These are phyloP conservation scores for Daldinia eschscholtzii DNA, from an alignment of 2,329 filamentous ascomycete species.

Conservation along the genomic window DNA sequence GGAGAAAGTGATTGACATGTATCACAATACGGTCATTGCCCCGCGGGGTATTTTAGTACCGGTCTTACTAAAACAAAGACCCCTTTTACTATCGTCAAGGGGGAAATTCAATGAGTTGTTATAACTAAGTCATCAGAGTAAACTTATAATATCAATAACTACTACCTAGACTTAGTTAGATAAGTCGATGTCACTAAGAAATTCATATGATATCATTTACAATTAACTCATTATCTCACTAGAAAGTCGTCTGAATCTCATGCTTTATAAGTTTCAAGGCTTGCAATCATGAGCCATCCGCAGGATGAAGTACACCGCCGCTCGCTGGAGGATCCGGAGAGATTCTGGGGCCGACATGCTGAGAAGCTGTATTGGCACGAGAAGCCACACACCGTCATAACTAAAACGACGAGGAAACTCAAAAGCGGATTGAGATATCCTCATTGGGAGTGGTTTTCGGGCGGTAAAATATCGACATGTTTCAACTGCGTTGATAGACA, in stretches of 20 bases:
- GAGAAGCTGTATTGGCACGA: slow-evolving; percentile 84
- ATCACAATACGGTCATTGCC: slow-evolving; percentile 14
- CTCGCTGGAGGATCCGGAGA: slow-evolving; percentile 76
- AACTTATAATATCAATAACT: not conserved
- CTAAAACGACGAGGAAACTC: slow-evolving; percentile 72
- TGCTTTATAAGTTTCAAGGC: slow-evolving; percentile 6
- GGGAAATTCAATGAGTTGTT: not conserved
- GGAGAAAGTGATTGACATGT: slow-evolving; percentile 13
- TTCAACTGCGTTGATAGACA: slow-evolving; percentile 94
- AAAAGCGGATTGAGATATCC: slow-evolving; percentile 72
- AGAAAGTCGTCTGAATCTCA: not conserved
- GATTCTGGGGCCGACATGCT: slow-evolving; percentile 83
- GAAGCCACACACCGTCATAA: slow-evolving; percentile 73
- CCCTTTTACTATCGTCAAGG: not conserved
- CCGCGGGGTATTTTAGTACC: slow-evolving; percentile 40
- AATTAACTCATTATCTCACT: not conserved
- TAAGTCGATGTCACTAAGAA: not conserved
- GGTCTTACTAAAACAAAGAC: slow-evolving; percentile 27
- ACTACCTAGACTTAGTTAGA: slow-evolving; percentile 5
- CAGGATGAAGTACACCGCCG: slow-evolving; percentile 65
- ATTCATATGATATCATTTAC: not conserved
- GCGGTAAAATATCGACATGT: slow-evolving; percentile 88
- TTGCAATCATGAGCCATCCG: slow-evolving; percentile 53
- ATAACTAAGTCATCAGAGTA: not conserved
- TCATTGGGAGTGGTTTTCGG: slow-evolving; percentile 91